Base-by-base conservation (phyloP, 2,329 filamentous ascomycete species). In the Clonostachys chloroleuca region DNA sequence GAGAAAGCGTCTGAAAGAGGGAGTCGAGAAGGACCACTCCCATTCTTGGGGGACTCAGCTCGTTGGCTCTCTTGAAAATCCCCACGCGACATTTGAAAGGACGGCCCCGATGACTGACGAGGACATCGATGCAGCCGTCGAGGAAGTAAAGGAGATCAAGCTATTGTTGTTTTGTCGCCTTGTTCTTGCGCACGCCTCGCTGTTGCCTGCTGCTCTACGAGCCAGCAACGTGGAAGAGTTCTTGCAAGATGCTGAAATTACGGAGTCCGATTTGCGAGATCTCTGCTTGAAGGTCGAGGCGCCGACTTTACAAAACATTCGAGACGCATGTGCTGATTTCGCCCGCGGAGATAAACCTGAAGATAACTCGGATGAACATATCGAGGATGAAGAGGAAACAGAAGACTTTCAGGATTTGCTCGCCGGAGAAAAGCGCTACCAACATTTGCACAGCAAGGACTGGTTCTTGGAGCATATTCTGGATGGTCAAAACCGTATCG, bases 251-350 rank as follows among this genome's bases (percentile, higher is more conserved):
- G 37, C 48, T 6, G 48, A 54, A 10, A 47, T 62, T 4, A 43
- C 57, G 2, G 56, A 62, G 16, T 49, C 55, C 5, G 56, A 60
- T 34, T 37, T 61, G 6, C 52, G 58, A 8, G 59, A 62, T 42
- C 49, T 62, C 12, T 62, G 56, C 37, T 42, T 62, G 12, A 62
- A 59, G 18, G 49, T 61, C 2, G 53, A 55, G 10, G 51, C 58
- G 3, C 59, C 59, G 5, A 55, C 48, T 17, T 53, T 61, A 0
- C 57, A 62, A 16, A 47, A 56, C 5, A 57, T 62, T 8, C 55
- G 59, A 47, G 59, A 62, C 17, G 59, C 59, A 5, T 62, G 59
- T 33, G 59, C 59, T 30, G 59, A 62, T 33, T 61, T 61, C 17
- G 54, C 59, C 1, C 56, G 57, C 1, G 52, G 52, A 5, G 54